Percentiles rank a stretch among this genome's conserved stretches.
Evolutionary conservation across 2,329 filamentous ascomycete species (phyloP).

Genomic region (Ilyonectria sp.): DNA sequence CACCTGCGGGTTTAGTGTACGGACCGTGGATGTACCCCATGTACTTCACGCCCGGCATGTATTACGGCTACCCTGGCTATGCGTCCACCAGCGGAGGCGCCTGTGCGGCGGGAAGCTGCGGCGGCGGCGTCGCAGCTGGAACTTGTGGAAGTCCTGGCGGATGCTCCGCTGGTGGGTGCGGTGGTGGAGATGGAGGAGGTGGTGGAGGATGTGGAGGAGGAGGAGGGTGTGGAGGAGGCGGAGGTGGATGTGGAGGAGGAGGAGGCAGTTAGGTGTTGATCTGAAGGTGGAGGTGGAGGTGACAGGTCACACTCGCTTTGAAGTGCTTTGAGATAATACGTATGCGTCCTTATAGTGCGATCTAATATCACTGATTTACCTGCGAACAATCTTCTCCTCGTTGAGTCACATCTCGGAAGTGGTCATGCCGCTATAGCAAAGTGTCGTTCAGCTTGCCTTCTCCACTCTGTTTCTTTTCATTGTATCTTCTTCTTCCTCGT

Average conservation of each 20-base stretch:
- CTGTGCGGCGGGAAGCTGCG: constrained; percentile 65
- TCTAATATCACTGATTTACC: background rate
- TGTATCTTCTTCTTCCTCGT: no score
- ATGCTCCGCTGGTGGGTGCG: constrained; percentile 42
- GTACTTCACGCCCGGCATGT: constrained; percentile 61
- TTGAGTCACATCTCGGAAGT: no score
- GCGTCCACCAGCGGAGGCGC: constrained; percentile 51
- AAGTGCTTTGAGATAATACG: background rate
- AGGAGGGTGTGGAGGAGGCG: constrained; percentile 28
- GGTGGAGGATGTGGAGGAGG: constrained; percentile 34
- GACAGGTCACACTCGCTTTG: no score
- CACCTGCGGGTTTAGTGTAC: constrained; percentile 52
- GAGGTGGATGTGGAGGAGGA: background rate
- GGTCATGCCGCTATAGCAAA: no score
- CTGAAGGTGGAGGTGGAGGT: no score
- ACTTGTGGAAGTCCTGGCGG: constrained; percentile 56
- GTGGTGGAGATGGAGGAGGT: constrained; percentile 36
- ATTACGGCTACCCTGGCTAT: constrained; percentile 61
- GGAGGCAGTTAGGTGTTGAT: background rate
- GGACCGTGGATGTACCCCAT: constrained; percentile 61
- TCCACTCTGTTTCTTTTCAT: no score
- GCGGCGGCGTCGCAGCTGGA: constrained; percentile 60
- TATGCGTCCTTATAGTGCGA: background rate
- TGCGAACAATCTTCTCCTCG: no score
- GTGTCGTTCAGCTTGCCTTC: no score